Evolutionary conservation across 345 rosid species (phyloP), one percentile per base, ranked within the genome.

Genomic region (Citrus unshiu): DNA sequence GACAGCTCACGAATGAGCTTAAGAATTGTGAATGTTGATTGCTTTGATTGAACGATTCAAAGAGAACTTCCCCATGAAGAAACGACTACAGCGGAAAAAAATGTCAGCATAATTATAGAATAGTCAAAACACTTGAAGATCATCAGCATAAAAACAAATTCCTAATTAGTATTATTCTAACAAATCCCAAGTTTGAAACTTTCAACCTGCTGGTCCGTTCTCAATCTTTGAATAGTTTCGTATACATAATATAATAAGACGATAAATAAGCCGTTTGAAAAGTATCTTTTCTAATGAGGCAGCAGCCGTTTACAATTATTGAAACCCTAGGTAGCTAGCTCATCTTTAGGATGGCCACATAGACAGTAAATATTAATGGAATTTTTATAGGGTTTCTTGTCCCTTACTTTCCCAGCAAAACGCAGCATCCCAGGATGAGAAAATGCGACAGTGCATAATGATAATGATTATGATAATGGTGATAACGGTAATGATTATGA

Each of bases 401-500:
- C 91, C 72, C 68, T 27, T 30, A 18, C 80, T 76, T 82, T 80
- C 54, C 73, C 37, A 73, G 80, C 89, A 88, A 14, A 67, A 58
- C 40, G 60, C 56, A 81, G 88, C 87, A 88, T 88, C 91, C 85
- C 85, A 88, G 68, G 85, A 79, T 37, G 69, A 70, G 68, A 68
- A 65, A 37, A 65, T 8, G 58, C n/a, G 58, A 54, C 58, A 19
- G 22, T 71, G 76, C 43, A 70, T 69, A 30, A 76, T 72, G 66
- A 76, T 78, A 51, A 35, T 34, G 35, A 34, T 34, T 34, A 34
- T 34, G 35, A 34, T 34, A 34, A 59, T 66, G 59, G 66, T 61
- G 61, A 78, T 56, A 34, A 77, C 68, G 64, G 61, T 37, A 24
- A 84, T 85, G 81, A 81, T 84, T 78, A 78, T 76, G 78, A 79